phyloP scores from a whole-genome alignment of 495 filamentous ascomycete genomes.

The Astrocystis sublimbata region DNA sequence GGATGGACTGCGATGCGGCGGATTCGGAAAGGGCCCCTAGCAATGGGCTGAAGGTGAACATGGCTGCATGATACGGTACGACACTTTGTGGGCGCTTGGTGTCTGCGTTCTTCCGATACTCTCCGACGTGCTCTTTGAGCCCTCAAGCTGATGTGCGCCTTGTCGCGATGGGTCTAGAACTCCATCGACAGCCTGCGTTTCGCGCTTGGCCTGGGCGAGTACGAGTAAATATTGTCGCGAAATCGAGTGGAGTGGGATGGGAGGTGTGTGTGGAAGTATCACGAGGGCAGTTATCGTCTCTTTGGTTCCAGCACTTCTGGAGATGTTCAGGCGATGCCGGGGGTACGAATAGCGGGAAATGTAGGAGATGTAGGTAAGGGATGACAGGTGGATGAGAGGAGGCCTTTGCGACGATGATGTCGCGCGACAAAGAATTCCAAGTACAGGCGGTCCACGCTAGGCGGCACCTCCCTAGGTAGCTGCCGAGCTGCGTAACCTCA shows the following conservation, averaged over 20 bases:
- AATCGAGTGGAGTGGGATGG: background rate
- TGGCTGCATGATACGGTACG: slow-evolving; percentile 42
- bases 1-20: slow-evolving; percentile 84
- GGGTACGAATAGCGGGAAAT: background rate
- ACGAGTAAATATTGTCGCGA: background rate
- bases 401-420: slow-evolving; percentile 10
- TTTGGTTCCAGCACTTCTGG: too few relatives aligned
- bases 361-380: background rate
- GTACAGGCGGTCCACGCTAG: too few relatives aligned
- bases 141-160: too few relatives aligned
- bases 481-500: too few relatives aligned
- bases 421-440: slow-evolving; percentile 15
- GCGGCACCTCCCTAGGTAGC: too few relatives aligned
- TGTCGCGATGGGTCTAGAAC: background rate
- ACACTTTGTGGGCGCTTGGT: too few relatives aligned
- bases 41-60: slow-evolving; percentile 95
- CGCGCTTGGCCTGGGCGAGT: background rate
- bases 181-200: background rate
- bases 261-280: background rate
- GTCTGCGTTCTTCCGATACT: background rate
- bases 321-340: background rate
- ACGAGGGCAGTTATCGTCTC: background rate
- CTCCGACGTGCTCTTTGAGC: too few relatives aligned
- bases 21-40: slow-evolving; percentile 88
- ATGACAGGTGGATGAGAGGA: background rate